Conservation (phyloP, 768 basidiomycete genomes). For the Amanita polypyramis region DNA sequence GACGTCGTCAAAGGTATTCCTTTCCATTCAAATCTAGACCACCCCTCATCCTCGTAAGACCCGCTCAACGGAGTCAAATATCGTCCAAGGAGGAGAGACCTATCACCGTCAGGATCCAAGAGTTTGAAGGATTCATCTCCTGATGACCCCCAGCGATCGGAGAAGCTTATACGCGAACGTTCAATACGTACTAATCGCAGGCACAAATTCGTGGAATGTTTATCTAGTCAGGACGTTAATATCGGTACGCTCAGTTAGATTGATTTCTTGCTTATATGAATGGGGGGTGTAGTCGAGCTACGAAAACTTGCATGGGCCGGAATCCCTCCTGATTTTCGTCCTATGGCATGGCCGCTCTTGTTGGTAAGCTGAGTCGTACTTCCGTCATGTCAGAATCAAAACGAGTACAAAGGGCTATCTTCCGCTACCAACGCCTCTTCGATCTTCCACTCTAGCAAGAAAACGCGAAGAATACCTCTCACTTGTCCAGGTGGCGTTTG, state of each 20-base stretch:
- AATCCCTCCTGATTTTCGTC: conserved; percentile 78
- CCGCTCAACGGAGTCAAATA: conserved; percentile 45
- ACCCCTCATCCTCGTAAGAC: conserved; percentile 33
- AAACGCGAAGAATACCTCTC: conserved; percentile 91
- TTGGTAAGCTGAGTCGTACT: conserved; percentile 45
- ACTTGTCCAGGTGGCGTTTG: conserved; percentile 83
- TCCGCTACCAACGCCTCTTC: conserved; percentile 70
- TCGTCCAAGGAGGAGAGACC: conserved; percentile 28
- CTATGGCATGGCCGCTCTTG: conserved; percentile 89
- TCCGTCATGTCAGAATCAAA: conserved; percentile 6
- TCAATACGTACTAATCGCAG: conserved; percentile 73
- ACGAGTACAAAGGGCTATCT: conserved; percentile 69
- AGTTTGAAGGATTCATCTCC: conserved; percentile 16
- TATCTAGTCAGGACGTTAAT: conserved; percentile 69
- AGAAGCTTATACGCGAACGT: conserved; percentile 59
- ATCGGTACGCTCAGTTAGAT: conserved; percentile 45
- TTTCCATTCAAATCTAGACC: conserved; percentile 10
- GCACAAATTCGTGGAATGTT: conserved; percentile 74
- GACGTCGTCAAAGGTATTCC: conserved; percentile 68
- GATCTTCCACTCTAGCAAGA: conserved; percentile 65
- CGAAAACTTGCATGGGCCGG: conserved; percentile 94
- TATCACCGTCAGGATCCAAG: conserved; percentile 19
- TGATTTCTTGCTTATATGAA: background rate
- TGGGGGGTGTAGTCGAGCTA: conserved; percentile 51
- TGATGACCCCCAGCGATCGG: conserved; percentile 31